Evolutionary conservation across 2,329 filamentous ascomycete genomes (phyloP), one percentile per base, ranked within the genome.

Genomic region (Curvularia verruculosa): DNA sequence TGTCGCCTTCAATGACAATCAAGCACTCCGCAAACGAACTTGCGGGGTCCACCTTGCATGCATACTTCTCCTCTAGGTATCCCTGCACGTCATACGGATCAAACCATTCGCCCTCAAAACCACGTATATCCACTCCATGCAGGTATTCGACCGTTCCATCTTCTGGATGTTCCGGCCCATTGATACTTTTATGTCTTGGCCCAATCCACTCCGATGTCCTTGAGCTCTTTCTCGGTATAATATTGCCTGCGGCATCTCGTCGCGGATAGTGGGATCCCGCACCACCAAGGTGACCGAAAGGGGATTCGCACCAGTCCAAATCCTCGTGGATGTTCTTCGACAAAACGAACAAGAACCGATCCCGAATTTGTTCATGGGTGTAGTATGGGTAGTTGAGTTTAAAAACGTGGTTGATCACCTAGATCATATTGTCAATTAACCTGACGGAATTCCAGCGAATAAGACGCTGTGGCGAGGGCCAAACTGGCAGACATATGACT

Each of bases 1-100:
- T 58, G 8, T 68, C 68, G 0, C 69, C 68, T n/a, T 73, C 70
- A 13, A 49, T 24, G 5, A 74, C 61, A 8, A 72, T 26, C 2
- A 65, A 18, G 82, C 8, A 84, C 83, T 46, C 83, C 1, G 89
- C 80, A 52, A 84, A 87, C 18, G 89, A 87, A 9, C 83, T 80
- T 9, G 81, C 78, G 0, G 84, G 82, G 9, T 88, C 84, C 49
- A 92, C 86, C 44, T 79, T 72, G 28, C 92, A 84, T 5, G 87
- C 87, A 28, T 84, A 83, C 48, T 84, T 81, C 5, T 73, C 64
- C 39, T 82, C 83, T 2, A 96, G 78, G 69, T 92, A 95, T 12
- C 84, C 81, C 73, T 95, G 89, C 0, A 92, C 87, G 71, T 95
- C 91, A 57, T 90, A 84, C 0, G 87, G 79, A 68, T 95, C 90